phyloP scores from a whole-genome alignment of 2,329 filamentous ascomycete genomes.

The Tolypocladium paradoxum region DNA sequence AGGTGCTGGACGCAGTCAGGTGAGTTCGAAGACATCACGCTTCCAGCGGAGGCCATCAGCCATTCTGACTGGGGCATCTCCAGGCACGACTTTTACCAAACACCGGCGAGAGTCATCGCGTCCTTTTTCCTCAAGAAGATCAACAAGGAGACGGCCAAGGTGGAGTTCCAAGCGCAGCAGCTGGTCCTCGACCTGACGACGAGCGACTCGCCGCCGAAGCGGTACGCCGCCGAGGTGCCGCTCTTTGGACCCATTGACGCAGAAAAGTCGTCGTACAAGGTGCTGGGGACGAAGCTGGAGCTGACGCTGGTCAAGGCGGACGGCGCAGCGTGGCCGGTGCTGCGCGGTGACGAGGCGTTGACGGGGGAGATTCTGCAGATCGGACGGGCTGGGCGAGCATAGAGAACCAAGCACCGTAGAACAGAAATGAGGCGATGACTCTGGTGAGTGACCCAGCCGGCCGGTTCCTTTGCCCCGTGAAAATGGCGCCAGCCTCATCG shows the following conservation, averaged over 20 bases:
- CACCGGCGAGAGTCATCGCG: conserved; percentile 70
- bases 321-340: conserved; percentile 71
- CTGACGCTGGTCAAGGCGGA: conserved; percentile 62
- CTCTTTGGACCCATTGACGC: conserved; percentile 70
- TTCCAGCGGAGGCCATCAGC: not conserved
- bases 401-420: not conserved
- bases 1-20: conserved; percentile 69
- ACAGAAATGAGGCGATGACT: not conserved
- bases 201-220: conserved; percentile 63
- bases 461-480: not conserved
- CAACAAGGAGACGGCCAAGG: conserved; percentile 64
- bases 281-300: conserved; percentile 85
- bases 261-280: conserved; percentile 64
- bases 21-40: conserved; percentile 25
- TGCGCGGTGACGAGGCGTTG: conserved; percentile 62
- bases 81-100: conserved; percentile 87
- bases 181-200: conserved; percentile 78
- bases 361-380: conserved; percentile 79
- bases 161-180: conserved; percentile 54
- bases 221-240: conserved; percentile 62
- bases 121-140: conserved; percentile 98
- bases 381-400: conserved; percentile 55
- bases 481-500: not conserved
- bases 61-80: not conserved
- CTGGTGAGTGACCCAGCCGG: not conserved